Base-by-base conservation (phyloP, 805 yeast species). In the Cyberlindnera mrakii region DNA sequence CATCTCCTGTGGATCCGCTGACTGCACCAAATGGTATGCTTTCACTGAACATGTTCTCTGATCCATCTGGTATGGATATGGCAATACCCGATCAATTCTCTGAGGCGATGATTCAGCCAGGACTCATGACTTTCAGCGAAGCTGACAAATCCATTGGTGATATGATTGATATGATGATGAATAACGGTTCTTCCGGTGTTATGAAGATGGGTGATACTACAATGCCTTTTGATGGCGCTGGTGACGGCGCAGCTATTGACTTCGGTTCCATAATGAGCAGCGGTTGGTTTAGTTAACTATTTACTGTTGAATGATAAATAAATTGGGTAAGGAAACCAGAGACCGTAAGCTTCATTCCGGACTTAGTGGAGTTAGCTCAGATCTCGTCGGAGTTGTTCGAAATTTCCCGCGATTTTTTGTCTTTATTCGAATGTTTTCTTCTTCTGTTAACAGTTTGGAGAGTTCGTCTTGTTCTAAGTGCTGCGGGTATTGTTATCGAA, bases 201-300 rank as follows among this genome's bases (percentile, higher is more conserved):
- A 10, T 34, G 10, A 23, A 19, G 15, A 18, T 34, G 37, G 37
- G 37, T 11, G 37, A 34, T 18, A 44, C 41, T 3, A 33, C 17
- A 8, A 36, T 37, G 37, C 38, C 41, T 31, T 18, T 43, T 30
- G 46, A 39, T 10, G 36, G 20, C 4, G 39, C 43, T 18, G 27
- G 30, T 16, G 39, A 25, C 10, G 47, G 41, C 7, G 31, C 33
- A n/a, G 36, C 49, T 6, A 37, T 39, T 37, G 60, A 54, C 30
- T 41, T 50, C 14, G 46, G 48, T 19, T 39, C 33, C 11, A 38
- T 55, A 54, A 43, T 55, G 48, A 42, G 44, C 11, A 53, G 51
- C 3, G 49, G 47, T n/a, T 57, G 61, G 61, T 55, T 55, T 35
- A 48, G 37, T 36, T 53, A 40, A 34, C 4, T 23, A 23, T 23